Evolutionary conservation across 768 basidiomycete genomes (phyloP).

Genomic region (Royoungia palumana): DNA sequence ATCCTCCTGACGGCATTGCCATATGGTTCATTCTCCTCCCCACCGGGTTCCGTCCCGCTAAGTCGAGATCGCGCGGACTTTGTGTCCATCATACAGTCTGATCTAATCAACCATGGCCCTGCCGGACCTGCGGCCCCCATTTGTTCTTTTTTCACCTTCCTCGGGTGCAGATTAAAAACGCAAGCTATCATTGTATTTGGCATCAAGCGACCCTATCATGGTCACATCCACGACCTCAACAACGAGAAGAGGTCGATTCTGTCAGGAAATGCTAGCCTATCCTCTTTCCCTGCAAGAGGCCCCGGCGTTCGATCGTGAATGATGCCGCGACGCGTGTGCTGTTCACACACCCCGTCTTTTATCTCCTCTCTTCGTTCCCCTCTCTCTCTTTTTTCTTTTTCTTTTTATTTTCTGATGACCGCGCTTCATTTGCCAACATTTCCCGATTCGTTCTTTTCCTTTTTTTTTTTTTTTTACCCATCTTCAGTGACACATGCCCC

Average conservation of each 20-base stretch:
- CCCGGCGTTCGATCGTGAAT: slow-evolving; percentile 17
- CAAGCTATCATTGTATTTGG: slow-evolving; percentile 4
- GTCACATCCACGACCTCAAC: slow-evolving; percentile 7
- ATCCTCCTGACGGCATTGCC: slow-evolving; percentile 26
- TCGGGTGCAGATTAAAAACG: slow-evolving; percentile 15
- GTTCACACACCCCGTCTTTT: slow-evolving; percentile 18
- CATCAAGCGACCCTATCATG: slow-evolving; percentile 8
- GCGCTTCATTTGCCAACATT: not conserved
- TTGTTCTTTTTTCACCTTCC: slow-evolving; percentile 7
- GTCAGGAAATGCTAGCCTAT: slow-evolving; percentile 23
- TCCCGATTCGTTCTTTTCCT: slow-evolving; percentile 4
- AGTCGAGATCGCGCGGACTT: slow-evolving; percentile 26
- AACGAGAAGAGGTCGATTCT: slow-evolving; percentile 15
- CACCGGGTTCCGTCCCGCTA: slow-evolving; percentile 31
- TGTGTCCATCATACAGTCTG: slow-evolving; percentile 13
- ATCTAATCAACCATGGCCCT: slow-evolving; percentile 22
- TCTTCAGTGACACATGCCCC: slow-evolving; percentile 23
- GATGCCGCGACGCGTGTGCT: slow-evolving; percentile 14
- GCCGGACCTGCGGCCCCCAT: slow-evolving; percentile 18
- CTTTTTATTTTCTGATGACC: not conserved
- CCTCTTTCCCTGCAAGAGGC: slow-evolving; percentile 12
- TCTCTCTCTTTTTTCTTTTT: not conserved
- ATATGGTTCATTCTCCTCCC: slow-evolving; percentile 20
- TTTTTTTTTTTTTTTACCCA: slow-evolving; percentile 2
- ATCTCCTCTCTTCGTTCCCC: not conserved